Conservation (phyloP, 306 rosid species). For the Malus orientalis region DNA sequence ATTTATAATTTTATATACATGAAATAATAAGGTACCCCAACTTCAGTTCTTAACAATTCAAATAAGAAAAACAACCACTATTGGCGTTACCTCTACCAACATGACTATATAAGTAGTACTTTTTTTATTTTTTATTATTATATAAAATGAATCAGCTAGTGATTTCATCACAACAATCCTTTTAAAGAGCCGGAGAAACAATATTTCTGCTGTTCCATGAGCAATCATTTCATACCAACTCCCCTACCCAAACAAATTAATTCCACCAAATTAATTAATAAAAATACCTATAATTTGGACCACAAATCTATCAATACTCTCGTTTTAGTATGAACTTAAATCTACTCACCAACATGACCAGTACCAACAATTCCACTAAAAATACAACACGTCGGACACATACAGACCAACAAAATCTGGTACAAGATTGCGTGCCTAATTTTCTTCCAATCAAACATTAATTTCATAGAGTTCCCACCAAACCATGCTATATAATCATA, state of each 20-base stretch:
- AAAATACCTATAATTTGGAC: neutral
- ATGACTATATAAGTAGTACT: neutral
- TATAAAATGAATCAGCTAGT: no score
- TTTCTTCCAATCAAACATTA: neutral
- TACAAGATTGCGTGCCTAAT: neutral
- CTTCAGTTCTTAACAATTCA: no score
- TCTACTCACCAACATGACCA: neutral
- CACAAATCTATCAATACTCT: neutral
- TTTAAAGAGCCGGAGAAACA: accelerated
- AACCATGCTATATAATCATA: neutral
- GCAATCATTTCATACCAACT: neutral
- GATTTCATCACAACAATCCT: no score
- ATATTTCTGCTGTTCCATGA: neutral
- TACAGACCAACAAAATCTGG: neutral
- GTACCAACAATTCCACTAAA: neutral
- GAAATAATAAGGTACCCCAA: neutral
- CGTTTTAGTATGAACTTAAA: neutral
- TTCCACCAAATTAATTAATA: neutral
- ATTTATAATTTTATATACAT: neutral
- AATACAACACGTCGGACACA: neutral
- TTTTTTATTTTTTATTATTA: no score
- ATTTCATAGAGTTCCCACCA: neutral
- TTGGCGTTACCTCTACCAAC: neutral
- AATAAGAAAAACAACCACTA: neutral
- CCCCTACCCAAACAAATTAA: neutral